A percentile compares a stretch with the other conserved stretches of the same genome.
Evolutionary conservation across 2,329 filamentous ascomycete genomes (phyloP).

Genomic region (Arthrobotrys sinensis): DNA sequence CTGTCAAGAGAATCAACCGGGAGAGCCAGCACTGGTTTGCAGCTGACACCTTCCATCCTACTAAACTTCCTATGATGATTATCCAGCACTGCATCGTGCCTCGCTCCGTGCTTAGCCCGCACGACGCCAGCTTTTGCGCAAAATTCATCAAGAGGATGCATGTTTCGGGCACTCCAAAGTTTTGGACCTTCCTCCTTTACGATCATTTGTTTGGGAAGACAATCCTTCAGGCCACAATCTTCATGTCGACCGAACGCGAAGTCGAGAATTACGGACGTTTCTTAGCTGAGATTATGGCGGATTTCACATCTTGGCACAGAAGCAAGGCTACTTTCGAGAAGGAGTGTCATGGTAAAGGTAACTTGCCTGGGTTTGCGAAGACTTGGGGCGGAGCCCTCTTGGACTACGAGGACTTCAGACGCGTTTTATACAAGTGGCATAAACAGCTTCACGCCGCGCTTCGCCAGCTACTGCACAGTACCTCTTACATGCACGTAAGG

Average conservation of each 20-base stretch:
- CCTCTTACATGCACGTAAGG: slow-evolving; percentile 96
- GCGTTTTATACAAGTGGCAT: slow-evolving; percentile 91
- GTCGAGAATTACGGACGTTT: slow-evolving; percentile 95
- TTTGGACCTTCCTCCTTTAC: slow-evolving; percentile 86
- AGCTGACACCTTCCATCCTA: slow-evolving; percentile 74
- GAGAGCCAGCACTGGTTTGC: slow-evolving; percentile 86
- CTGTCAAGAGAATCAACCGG: slow-evolving; percentile 78
- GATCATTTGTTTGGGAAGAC: slow-evolving; percentile 88
- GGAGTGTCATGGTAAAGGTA: slow-evolving; percentile 80
- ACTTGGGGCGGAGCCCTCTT: slow-evolving; percentile 77
- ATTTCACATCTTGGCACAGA: slow-evolving; percentile 87
- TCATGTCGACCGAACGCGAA: slow-evolving; percentile 89
- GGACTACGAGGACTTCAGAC: slow-evolving; percentile 88
- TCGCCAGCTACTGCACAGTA: slow-evolving; percentile 82
- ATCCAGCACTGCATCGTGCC: slow-evolving; percentile 95
- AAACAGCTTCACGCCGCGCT: slow-evolving; percentile 83
- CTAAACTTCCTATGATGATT: slow-evolving; percentile 80
- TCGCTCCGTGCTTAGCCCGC: slow-evolving; percentile 83
- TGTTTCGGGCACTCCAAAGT: slow-evolving; percentile 84
- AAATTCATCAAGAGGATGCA: slow-evolving; percentile 90
- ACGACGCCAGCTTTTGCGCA: slow-evolving; percentile 91
- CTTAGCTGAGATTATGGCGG: slow-evolving; percentile 83
- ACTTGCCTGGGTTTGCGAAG: slow-evolving; percentile 80
- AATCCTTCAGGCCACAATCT: slow-evolving; percentile 84
- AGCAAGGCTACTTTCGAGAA: slow-evolving; percentile 83